Conservation (phyloP, 1,284 basidiomycete genomes). For the Ustilago shanxiensis region DNA sequence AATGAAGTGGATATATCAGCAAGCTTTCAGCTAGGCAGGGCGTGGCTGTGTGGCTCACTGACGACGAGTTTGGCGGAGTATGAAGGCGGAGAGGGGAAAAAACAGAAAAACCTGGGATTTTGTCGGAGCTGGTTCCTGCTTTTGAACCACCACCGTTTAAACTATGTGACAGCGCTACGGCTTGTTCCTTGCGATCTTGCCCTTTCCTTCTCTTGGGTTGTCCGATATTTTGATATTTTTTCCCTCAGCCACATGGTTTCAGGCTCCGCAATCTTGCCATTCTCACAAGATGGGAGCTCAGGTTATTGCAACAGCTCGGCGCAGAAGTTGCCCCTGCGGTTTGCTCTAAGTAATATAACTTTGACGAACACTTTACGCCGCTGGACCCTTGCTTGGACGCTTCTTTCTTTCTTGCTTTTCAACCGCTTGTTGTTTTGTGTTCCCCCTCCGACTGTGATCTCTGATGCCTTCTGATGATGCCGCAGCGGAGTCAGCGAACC, state of each 20-base stretch:
- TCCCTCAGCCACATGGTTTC: slow-evolving; percentile 11
- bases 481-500: background rate
- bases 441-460: too few species aligned
- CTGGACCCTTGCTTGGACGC: too few species aligned
- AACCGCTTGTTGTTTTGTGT: too few species aligned
- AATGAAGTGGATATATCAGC: too few species aligned
- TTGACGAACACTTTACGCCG: too few species aligned
- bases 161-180: slow-evolving; percentile 3
- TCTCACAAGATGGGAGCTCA: slow-evolving; percentile 2
- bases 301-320: too few species aligned
- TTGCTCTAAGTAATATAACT: too few species aligned
- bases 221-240: background rate
- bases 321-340: too few species aligned
- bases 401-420: slow-evolving; percentile 4
- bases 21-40: background rate
- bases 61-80: background rate
- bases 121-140: slow-evolving; percentile 23
- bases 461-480: background rate
- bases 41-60: background rate
- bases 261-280: slow-evolving; percentile 8
- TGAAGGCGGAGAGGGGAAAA: background rate
- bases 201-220: background rate
- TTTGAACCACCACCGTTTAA: background rate
- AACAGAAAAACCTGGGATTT: slow-evolving; percentile 4
- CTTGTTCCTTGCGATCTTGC: background rate